A percentile compares a stretch with the other conserved stretches of the same genome.
phyloP scores from a whole-genome alignment of 148 eudicot genomes.

The Bassia scoparia region DNA sequence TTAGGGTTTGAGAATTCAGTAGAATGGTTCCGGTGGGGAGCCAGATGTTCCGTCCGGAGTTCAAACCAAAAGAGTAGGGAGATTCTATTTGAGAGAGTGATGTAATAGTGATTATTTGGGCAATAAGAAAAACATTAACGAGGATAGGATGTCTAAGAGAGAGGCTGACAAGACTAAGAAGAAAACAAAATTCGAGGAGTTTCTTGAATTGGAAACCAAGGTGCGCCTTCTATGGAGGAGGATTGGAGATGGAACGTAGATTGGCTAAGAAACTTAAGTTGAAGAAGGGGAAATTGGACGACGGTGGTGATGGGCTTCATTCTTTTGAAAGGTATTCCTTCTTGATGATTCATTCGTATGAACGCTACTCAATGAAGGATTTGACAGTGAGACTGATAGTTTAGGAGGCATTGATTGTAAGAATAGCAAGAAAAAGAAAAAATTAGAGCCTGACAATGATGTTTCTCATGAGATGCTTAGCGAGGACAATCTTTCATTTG shows the following conservation, averaged over 20 bases:
- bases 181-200: slow-evolving; percentile 70
- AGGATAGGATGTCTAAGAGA: slow-evolving; percentile 19
- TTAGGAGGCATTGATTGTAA: slow-evolving; percentile 16
- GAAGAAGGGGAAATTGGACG: slow-evolving; percentile 54
- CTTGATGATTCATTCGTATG: no score
- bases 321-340: slow-evolving; percentile 59
- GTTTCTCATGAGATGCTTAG: slow-evolving; percentile 17
- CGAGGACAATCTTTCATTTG: slow-evolving; percentile 25
- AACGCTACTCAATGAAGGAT: no score
- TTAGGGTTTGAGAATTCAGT: slow-evolving; percentile 6
- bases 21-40: slow-evolving; percentile 13
- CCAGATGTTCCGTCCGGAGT: no score
- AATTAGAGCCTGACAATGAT: slow-evolving; percentile 19
- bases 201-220: slow-evolving; percentile 44
- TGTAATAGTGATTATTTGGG: slow-evolving; percentile 8
- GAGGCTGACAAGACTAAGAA: slow-evolving; percentile 41
- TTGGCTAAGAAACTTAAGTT: slow-evolving; percentile 74
- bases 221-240: slow-evolving; percentile 42
- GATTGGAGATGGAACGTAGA: slow-evolving; percentile 65
- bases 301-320: slow-evolving; percentile 55
- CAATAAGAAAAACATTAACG: slow-evolving; percentile 12
- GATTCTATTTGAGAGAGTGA: slow-evolving; percentile 12
- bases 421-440: slow-evolving; percentile 36
- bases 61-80: slow-evolving; percentile 17
- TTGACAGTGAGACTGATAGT: slow-evolving; percentile 20